Evolutionary conservation across 768 basidiomycete genomes (phyloP), one percentile per base, ranked within the genome.

Genomic region (Auriscalpium vulgare): DNA sequence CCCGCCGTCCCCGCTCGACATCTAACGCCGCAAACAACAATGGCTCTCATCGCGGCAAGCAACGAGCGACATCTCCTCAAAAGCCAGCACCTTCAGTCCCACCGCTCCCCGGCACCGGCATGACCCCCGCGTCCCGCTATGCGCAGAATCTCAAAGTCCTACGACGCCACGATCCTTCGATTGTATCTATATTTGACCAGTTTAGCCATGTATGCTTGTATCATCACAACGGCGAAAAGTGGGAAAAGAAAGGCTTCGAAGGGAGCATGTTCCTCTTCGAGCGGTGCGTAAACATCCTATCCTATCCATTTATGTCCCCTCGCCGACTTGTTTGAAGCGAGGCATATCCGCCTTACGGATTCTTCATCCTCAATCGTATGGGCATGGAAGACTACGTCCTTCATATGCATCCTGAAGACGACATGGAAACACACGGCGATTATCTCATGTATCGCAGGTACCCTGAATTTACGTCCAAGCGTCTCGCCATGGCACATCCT

Each of bases 181-280:
- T 93, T 62, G 72, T 78, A 53, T 82, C 84, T 36, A 89, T 92
- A 63, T 83, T 91, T 62, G 90, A 93, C 72, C 88, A 91, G 64
- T 91, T 91, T 75, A 88, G 85, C 63, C 88, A 91, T 72, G 88
- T 90, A 54, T 89, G 88, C 72, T 74, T 90, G 53, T 90, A 91
- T 63, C 83, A 87, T 66, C 79, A 84, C 66, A 83, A 88, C 61
- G 86, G 77, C 8, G 65, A 78, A 63, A 84, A 82, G 65, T 93
- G 90, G 90, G 82, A 84, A 69, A 91, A 90, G 69, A 81, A 86
- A 58, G 89, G 89, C 45, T 87, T 71, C 66, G 90, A 93, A 68
- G 91, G 90, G n/a, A 86, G 81, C 71, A 89, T 92, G 83, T 92
- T 93, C 71, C 74, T 93, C 62, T 90, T 87, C 64, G 89, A 92